Evolutionary conservation across 2,329 filamentous ascomycete species (phyloP).

Genomic region (Fusarium buxicola): DNA sequence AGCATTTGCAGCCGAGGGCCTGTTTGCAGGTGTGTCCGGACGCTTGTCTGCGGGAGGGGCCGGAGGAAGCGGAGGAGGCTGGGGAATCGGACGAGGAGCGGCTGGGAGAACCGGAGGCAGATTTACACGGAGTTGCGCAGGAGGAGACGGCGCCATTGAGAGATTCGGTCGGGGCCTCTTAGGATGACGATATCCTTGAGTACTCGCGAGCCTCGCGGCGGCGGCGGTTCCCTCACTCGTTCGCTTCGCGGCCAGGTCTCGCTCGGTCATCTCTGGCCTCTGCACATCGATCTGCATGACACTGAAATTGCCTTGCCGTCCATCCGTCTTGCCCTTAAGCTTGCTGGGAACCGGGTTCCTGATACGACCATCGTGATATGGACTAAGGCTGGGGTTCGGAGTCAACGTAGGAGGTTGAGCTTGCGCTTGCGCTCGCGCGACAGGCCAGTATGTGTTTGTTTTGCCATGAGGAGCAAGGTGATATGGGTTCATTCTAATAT

Average conservation of each 20-base stretch:
- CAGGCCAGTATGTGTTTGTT: constrained; percentile 3
- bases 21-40: neutral
- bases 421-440: neutral
- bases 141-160: constrained; percentile 16
- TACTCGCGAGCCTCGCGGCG: constrained; percentile 67
- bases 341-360: constrained; percentile 71
- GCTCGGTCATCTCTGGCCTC: constrained; percentile 59
- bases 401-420: neutral
- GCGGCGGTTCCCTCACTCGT: constrained; percentile 71
- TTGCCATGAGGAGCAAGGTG: neutral
- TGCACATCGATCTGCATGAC: constrained; percentile 71
- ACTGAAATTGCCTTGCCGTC: constrained; percentile 69
- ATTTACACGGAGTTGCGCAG: constrained; percentile 8
- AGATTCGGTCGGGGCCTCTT: constrained; percentile 56
- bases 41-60: neutral
- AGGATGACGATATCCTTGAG: constrained; percentile 64
- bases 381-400: constrained; percentile 31
- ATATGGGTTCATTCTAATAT: constrained; percentile 20
- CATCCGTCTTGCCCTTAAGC: constrained; percentile 68
- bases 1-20: neutral
- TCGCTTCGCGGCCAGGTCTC: constrained; percentile 68
- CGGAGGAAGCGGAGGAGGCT: constrained; percentile 8
- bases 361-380: constrained; percentile 49
- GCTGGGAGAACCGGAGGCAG: constrained; percentile 1
- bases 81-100: constrained; percentile 3